Evolutionary conservation across 306 rosid genomes (phyloP).

Genomic region (Betula pendula): DNA sequence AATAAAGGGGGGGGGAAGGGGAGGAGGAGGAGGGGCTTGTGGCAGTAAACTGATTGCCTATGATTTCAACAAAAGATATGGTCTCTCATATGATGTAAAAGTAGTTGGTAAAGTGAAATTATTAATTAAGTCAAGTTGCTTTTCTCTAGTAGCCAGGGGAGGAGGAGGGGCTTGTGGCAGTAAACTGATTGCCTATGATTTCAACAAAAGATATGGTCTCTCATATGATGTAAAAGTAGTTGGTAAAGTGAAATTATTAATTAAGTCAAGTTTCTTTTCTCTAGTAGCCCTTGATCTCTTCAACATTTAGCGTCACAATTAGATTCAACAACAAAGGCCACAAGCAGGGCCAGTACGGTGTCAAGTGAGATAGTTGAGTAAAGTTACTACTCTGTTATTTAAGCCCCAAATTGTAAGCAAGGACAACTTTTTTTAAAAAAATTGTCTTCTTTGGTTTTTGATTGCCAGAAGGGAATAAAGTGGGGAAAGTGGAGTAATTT

Average conservation of each 20-base stretch:
- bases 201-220: background rate
- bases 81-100: background rate
- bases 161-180: background rate
- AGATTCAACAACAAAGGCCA: background rate
- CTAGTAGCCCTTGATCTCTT: background rate
- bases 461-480: background rate
- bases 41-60: background rate
- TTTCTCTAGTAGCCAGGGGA: background rate
- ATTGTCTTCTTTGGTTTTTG: background rate
- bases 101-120: background rate
- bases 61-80: constrained; percentile 1
- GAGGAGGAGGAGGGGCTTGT: background rate
- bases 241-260: background rate
- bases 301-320: background rate
- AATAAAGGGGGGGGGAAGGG: background rate
- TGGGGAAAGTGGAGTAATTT: background rate
- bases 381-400: background rate
- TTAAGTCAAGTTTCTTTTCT: background rate
- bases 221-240: background rate
- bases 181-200: background rate
- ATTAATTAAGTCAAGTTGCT: background rate
- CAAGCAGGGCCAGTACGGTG: too few relatives aligned
- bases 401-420: background rate
- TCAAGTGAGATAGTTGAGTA: background rate
- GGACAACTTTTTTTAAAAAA: too few relatives aligned